Evolutionary conservation across 2,329 filamentous ascomycete genomes (phyloP).

Genomic region (Fusarium clavum): DNA sequence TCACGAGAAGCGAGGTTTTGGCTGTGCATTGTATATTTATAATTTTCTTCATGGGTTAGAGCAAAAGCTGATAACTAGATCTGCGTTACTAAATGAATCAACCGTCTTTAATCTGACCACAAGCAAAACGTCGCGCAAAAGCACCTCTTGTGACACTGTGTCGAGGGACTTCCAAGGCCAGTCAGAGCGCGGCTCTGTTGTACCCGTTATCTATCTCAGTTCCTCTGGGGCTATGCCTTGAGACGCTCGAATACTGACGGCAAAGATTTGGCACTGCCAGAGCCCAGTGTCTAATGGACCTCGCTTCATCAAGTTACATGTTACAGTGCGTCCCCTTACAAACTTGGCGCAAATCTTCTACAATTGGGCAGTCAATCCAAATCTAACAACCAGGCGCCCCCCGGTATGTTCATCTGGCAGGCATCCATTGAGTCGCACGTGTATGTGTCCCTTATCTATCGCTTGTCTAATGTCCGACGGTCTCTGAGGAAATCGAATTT

Average conservation of each 20-base stretch:
- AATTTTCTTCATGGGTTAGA: slow-evolving; percentile 19
- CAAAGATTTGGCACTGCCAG: neutral
- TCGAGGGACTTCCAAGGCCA: neutral
- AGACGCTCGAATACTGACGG: neutral
- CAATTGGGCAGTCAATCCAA: neutral
- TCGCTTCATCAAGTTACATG: neutral
- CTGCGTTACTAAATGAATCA: slow-evolving; percentile 16
- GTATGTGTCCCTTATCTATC: slow-evolving; percentile 8
- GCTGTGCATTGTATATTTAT: slow-evolving; percentile 1
- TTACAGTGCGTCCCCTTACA: neutral
- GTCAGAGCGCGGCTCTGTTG: neutral
- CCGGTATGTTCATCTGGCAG: neutral
- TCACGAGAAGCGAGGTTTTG: slow-evolving; percentile 17
- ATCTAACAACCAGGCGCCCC: neutral
- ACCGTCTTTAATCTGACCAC: slow-evolving; percentile 2
- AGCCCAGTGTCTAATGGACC: neutral
- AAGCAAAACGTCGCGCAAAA: neutral
- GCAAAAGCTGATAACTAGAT: slow-evolving; percentile 5
- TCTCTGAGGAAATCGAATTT: slow-evolving; percentile 48
- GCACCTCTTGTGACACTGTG: neutral
- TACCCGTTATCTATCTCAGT: neutral
- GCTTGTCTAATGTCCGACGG: slow-evolving; percentile 29
- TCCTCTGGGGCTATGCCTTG: neutral
- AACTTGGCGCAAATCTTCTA: neutral
- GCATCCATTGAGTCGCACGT: neutral